Base-by-base conservation (phyloP, 805 yeast genomes). In the Alloascoidea africana region DNA sequence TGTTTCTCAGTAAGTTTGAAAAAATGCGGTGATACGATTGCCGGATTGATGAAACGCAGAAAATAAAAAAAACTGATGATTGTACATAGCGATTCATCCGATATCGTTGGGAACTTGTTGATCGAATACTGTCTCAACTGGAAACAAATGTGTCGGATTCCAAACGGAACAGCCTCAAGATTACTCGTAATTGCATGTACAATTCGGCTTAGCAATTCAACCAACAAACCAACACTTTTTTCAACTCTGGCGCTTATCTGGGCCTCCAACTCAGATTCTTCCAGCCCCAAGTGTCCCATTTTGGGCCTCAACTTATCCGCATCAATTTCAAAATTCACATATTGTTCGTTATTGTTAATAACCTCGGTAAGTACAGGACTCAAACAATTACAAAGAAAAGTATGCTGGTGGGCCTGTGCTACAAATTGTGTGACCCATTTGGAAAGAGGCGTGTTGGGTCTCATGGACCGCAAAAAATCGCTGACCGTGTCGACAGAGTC, bases 91-190 rank as follows among this genome's bases (percentile, higher is more conserved):
- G 13, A 8, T 23, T n/a, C 30, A n/a, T 23, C 30, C 30, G n/a
- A 23, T 8, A n/a, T n/a, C 13, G 30, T 23, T 23, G 13, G 13
- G n/a, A 23, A 23, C n/a, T n/a, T 8, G n/a, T 23, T 8, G 8
- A 23, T 23, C 8, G 30, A 8, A n/a, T 23, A 23, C n/a, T 23
- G 59, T 52, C 56, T 67, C 65, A 42, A 85, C 75, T 34, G 77
- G 68, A 44, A 74, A 44, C 95, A 78, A 30, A 87, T 74, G 52
- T 70, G 68, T 39, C 74, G 69, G 42, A 89, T 68, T 5, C 87
- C 84, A 11, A 63, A 58, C 0, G 97, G 96, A 34, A 87, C 70
- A 19, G 49, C 39, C 2, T 65, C 62, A 17, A 70, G 57, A 0
- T 23, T 23, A n/a, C 8, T 23, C 30, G n/a, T 8, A 8, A 23